Evolutionary conservation across 2,329 filamentous ascomycete genomes (phyloP).

Genomic region (Claviceps sorghi): DNA sequence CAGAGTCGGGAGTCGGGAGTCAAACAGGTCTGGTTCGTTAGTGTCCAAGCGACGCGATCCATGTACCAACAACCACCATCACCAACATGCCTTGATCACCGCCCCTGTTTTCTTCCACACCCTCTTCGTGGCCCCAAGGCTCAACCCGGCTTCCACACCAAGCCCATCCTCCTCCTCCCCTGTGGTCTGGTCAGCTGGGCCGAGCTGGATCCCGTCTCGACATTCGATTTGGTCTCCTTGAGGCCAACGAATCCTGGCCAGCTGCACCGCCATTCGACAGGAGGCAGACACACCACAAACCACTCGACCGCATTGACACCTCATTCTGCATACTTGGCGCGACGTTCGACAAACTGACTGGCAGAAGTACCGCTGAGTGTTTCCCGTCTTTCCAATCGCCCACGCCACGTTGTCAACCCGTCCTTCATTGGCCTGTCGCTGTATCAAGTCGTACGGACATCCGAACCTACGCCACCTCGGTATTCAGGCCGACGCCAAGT

Average conservation of each 20-base stretch:
- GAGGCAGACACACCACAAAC: conserved; percentile 1
- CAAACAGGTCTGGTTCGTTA: no score
- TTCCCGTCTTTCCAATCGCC: neutral
- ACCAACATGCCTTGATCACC: neutral
- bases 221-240: neutral
- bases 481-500: neutral
- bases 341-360: conserved; percentile 1
- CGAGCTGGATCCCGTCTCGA: neutral
- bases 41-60: no score
- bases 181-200: neutral
- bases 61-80: neutral
- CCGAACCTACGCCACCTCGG: neutral
- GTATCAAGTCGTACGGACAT: neutral
- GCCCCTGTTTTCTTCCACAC: neutral
- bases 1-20: no score
- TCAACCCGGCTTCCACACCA: neutral
- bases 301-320: conserved; percentile 10
- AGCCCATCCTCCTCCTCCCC: neutral
- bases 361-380: neutral
- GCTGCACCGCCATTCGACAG: neutral
- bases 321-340: conserved; percentile 11
- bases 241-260: neutral
- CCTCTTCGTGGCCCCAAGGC: neutral
- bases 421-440: neutral
- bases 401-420: neutral